phyloP scores from a whole-genome alignment of 179 eudicot species.

The Silene noctiflora region DNA sequence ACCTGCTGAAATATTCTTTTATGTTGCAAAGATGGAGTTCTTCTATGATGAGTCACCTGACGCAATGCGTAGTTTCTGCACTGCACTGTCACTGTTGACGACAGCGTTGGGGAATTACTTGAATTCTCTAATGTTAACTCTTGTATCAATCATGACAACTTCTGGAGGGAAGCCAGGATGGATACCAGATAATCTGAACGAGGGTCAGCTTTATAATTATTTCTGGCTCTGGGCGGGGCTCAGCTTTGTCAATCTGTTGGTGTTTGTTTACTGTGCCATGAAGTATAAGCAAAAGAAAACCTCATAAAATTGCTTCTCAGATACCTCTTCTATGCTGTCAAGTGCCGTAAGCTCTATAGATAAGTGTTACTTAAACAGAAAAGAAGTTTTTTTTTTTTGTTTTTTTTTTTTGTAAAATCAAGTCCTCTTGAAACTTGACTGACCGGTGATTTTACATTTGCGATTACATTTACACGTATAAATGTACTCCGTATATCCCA shows the following conservation, averaged over 20 bases:
- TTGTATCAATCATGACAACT: conserved; percentile 31
- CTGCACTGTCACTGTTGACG: conserved; percentile 28
- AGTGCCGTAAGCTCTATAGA: neutral
- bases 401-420: neutral
- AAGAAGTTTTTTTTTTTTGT: too few relatives aligned
- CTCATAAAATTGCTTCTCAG: neutral
- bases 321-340: neutral
- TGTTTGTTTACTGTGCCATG: conserved; percentile 45
- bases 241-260: conserved; percentile 48
- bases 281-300: conserved; percentile 43
- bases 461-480: neutral
- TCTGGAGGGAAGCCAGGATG: conserved; percentile 33
- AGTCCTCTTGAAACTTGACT: neutral
- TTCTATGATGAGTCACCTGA: conserved; percentile 36
- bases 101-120: conserved; percentile 29
- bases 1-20: conserved; percentile 28
- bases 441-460: neutral
- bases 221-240: conserved; percentile 60
- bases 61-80: conserved; percentile 35
- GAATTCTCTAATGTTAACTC: conserved; percentile 33
- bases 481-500: neutral
- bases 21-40: conserved; percentile 32
- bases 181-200: conserved; percentile 34
- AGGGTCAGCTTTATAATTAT: conserved; percentile 55
- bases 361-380: neutral